Base-by-base conservation (phyloP, 441 rosid genomes). In the Syzygium syzygioides region DNA sequence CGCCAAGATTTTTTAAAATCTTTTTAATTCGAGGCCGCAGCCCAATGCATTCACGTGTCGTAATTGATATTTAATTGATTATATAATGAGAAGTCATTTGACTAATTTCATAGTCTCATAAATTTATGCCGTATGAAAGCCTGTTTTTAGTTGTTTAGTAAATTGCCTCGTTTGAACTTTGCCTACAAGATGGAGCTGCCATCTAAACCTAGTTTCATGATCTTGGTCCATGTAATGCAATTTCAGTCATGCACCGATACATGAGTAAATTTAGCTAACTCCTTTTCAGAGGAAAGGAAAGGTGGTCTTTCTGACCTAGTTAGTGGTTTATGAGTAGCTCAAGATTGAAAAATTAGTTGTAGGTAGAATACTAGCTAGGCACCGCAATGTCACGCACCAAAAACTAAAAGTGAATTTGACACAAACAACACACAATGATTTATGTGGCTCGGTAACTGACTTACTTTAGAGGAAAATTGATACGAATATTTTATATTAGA, bases 371-470 rank as follows among this genome's bases (percentile, higher is more conserved):
- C 28, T 10, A 71, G 50, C 80, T 45, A 11, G 52, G 52, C 9
- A 0, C 80, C 23, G 37, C 15, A 68, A 68, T 8, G 13, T 10
- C 0, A 9, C 0, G 1, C 12, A 34, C 8, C 48, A 9, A 11
- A 20, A 34, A 68, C 8, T 0, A 0, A 34, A 34, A 68, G 48
- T 68, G 48, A 68, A 34, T 71, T 34, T 20, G 4, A 20, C 80
- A 71, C 80, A 20, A 20, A 14, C 80, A 18, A 18, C 7, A 12
- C 50, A 71, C 15, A 71, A 37, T 37, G 50, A 37, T 71, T 37
- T 37, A 37, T 37, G 80, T 37, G 50, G 28, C 28, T 71, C 6
- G 50, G 14, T 71, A 41, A 34, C 20, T 34, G 79, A 37, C 80
- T 71, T 71, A 37, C 14, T 20, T 37, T 71, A 11, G 5, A 71